phyloP scores from a whole-genome alignment of 2,329 filamentous ascomycete genomes.

The Colletotrichum sp. region DNA sequence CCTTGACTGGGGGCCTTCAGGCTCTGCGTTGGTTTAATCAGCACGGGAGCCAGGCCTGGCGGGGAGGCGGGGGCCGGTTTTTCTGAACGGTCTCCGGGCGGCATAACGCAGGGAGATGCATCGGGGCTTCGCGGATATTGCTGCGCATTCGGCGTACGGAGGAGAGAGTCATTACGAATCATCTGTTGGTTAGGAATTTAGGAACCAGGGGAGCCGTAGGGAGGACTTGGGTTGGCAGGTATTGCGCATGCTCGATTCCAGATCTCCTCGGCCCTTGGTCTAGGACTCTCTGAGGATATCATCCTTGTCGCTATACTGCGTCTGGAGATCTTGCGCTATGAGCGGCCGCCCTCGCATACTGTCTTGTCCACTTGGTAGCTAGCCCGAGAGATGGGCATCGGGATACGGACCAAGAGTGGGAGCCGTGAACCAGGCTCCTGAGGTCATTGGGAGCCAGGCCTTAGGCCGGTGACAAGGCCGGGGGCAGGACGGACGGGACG shows the following conservation, averaged over 20 bases:
- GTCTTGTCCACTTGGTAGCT: neutral
- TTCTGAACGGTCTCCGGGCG: neutral
- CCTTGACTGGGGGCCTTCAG: neutral
- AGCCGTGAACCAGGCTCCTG: neutral
- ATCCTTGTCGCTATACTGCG: neutral
- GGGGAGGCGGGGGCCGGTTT: neutral
- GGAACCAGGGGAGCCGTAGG: neutral
- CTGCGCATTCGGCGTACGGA: neutral
- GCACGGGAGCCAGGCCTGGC: neutral
- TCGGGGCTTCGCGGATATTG: neutral
- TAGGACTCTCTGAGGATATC: neutral
- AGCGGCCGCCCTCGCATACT: neutral
- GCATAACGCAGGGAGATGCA: neutral
- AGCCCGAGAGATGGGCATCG: neutral
- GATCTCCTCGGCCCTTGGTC: neutral
- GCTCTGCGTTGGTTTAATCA: slow-evolving; percentile 1
- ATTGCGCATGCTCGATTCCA: neutral
- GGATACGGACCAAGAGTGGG: neutral
- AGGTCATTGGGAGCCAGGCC: neutral
- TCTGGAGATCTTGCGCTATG: neutral
- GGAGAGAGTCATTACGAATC: neutral
- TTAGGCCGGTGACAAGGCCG: neutral
- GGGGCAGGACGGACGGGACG: neutral
- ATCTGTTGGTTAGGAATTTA: neutral
- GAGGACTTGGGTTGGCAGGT: neutral